These are phyloP conservation scores for Penicillium sp. DNA, from an alignment of 2,329 filamentous ascomycete genomes.

Conservation along the genomic window DNA sequence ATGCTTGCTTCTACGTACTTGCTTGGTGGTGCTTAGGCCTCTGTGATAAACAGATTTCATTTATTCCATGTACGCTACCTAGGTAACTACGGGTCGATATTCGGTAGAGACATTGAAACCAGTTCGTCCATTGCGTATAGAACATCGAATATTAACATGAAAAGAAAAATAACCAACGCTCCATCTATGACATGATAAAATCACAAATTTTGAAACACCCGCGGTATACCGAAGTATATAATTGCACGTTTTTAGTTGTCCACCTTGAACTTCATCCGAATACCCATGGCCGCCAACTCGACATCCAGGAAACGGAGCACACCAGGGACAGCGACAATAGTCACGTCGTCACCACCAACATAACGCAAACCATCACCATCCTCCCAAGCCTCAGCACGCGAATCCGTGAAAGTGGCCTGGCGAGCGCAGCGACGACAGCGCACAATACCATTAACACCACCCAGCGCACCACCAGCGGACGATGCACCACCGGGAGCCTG, in stretches of 20 bases:
- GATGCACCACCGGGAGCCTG: slow-evolving; percentile 44
- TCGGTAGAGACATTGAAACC: slow-evolving; percentile 1
- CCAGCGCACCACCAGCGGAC: slow-evolving; percentile 56
- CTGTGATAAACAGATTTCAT: too few relatives aligned
- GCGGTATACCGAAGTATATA: neutral
- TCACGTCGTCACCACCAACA: slow-evolving; percentile 86
- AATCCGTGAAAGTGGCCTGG: slow-evolving; percentile 59
- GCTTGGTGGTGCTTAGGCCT: too few relatives aligned
- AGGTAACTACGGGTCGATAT: too few relatives aligned
- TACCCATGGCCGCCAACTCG: slow-evolving; percentile 93
- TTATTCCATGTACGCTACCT: too few relatives aligned
- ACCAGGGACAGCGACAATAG: slow-evolving; percentile 86
- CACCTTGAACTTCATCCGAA: slow-evolving; percentile 90
- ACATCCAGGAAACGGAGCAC: slow-evolving; percentile 93
- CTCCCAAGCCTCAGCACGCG: slow-evolving; percentile 78
- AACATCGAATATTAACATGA: slow-evolving; percentile 10
- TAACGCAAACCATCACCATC: slow-evolving; percentile 83
- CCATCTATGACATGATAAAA: slow-evolving; percentile 26
- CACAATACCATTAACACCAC: slow-evolving; percentile 62
- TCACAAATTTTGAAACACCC: slow-evolving; percentile 14
- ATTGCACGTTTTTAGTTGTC: slow-evolving; percentile 37
- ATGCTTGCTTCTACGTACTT: too few relatives aligned
- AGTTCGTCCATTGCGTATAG: slow-evolving; percentile 8
- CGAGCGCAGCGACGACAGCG: slow-evolving; percentile 79
- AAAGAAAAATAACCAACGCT: slow-evolving; percentile 20